A percentile compares a stretch with the other conserved stretches of the same genome.
Conservation (phyloP, 192 early-diverging fungal species). For the Umbelopsis sp. region DNA sequence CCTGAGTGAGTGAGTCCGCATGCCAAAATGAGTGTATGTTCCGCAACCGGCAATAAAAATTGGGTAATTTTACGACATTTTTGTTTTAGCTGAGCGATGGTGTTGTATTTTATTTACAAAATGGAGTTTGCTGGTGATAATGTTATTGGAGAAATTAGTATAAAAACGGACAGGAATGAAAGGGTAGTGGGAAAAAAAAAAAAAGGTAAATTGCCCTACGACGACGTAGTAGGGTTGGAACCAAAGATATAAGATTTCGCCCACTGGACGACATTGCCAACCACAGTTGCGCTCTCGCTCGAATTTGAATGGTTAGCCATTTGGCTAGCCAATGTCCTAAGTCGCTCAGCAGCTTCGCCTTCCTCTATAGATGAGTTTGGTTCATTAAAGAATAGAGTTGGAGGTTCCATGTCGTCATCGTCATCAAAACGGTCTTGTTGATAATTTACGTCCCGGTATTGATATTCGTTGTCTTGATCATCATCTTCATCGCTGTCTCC, state of each 20-base stretch:
- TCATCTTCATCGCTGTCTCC: constrained; percentile 8
- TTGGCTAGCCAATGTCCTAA: background rate
- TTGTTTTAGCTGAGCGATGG: background rate
- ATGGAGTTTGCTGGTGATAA: background rate
- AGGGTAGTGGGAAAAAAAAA: background rate
- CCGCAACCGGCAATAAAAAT: background rate
- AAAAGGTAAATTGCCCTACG: background rate
- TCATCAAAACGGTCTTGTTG: constrained; percentile 9
- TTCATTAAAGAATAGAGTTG: constrained; percentile 17
- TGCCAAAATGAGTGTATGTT: too few relatives aligned
- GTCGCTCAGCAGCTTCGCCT: background rate
- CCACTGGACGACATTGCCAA: constrained; percentile 15
- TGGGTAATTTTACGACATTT: background rate
- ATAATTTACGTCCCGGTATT: constrained; percentile 15
- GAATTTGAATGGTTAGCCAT: background rate
- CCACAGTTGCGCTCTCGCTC: background rate
- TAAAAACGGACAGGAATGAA: constrained; percentile 4
- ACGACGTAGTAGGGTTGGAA: background rate
- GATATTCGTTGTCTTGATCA: constrained; percentile 9
- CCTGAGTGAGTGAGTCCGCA: background rate
- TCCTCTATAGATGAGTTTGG: constrained; percentile 2
- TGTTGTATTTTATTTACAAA: constrained; percentile 19
- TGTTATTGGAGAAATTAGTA: constrained; percentile 10
- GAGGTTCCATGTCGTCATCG: constrained; percentile 17
- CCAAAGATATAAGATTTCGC: constrained; percentile 13